Evolutionary conservation across 495 filamentous ascomycete species (phyloP).

Genomic region (Neurospora africana): DNA sequence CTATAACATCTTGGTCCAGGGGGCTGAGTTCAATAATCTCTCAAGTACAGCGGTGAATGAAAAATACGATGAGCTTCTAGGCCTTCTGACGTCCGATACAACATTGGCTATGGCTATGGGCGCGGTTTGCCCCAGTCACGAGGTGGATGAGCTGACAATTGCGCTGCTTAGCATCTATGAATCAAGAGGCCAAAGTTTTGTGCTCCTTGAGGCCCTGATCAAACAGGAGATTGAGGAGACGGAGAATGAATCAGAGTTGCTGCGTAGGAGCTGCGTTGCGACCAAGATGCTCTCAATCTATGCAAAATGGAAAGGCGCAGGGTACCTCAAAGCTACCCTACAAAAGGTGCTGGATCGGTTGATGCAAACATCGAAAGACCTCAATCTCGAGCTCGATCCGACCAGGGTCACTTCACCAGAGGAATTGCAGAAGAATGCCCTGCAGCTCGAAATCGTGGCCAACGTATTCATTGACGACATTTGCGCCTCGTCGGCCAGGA

Average conservation of each 20-base stretch:
- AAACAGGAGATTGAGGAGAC: conserved; percentile 56
- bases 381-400: conserved; percentile 57
- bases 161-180: conserved; percentile 58
- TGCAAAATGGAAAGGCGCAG: conserved; percentile 55
- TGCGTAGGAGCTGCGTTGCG: conserved; percentile 53
- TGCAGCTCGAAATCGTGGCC: conserved; percentile 49
- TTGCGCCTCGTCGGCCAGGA: conserved; percentile 44
- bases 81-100: conserved; percentile 49
- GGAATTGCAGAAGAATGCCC: conserved; percentile 49
- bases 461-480: conserved; percentile 60
- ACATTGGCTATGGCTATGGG: conserved; percentile 50
- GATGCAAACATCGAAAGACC: conserved; percentile 47
- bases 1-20: conserved; percentile 56
- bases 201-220: conserved; percentile 52
- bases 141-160: conserved; percentile 55
- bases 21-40: conserved; percentile 55
- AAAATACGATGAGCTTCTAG: conserved; percentile 51
- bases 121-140: conserved; percentile 51
- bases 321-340: conserved; percentile 51
- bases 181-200: conserved; percentile 46
- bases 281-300: conserved; percentile 61
- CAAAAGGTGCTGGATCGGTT: conserved; percentile 52
- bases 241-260: conserved; percentile 54
- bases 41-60: conserved; percentile 53
- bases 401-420: conserved; percentile 43